These are phyloP conservation scores for Cutaneotrichosporon dermatis DNA, from an alignment of 1,284 basidiomycete genomes.

Conservation along the genomic window DNA sequence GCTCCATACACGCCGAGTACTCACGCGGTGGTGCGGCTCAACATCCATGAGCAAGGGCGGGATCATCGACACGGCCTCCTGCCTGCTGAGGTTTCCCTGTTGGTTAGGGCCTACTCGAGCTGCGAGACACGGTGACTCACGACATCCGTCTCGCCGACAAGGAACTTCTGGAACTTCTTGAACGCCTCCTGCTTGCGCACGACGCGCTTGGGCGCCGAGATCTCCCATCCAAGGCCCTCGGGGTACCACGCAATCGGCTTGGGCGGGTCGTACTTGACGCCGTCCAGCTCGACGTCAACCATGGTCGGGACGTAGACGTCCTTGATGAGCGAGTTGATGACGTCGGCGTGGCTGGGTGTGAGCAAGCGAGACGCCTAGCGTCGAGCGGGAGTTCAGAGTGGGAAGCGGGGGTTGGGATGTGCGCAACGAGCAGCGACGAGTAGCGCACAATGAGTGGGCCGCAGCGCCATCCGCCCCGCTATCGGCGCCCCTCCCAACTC, in stretches of 20 bases:
- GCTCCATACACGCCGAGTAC: slow-evolving; percentile 22
- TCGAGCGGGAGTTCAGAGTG: no score
- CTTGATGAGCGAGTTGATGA: slow-evolving; percentile 69
- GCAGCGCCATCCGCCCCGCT: no score
- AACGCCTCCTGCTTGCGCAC: slow-evolving; percentile 89
- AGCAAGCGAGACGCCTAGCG: background rate
- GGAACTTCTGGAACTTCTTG: slow-evolving; percentile 91
- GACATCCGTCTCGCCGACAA: slow-evolving; percentile 97
- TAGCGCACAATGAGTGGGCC: no score
- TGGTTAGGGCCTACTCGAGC: background rate
- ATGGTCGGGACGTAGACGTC: slow-evolving; percentile 74
- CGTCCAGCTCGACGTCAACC: slow-evolving; percentile 72
- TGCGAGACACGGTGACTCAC: slow-evolving; percentile 52
- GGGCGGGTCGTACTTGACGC: slow-evolving; percentile 61
- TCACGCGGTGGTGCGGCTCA: slow-evolving; percentile 75
- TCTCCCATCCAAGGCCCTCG: slow-evolving; percentile 88
- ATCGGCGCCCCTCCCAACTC: no score
- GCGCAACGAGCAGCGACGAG: no score
- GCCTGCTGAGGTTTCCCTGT: slow-evolving; percentile 90
- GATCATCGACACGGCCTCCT: slow-evolving; percentile 98
- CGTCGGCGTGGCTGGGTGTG: slow-evolving; percentile 60
- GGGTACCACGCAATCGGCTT: slow-evolving; percentile 89
- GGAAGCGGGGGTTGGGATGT: no score
- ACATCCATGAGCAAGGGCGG: slow-evolving; percentile 93
- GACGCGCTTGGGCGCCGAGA: slow-evolving; percentile 85